phyloP scores from a whole-genome alignment of 2,329 filamentous ascomycete genomes.

The Colletotrichum paranaense region DNA sequence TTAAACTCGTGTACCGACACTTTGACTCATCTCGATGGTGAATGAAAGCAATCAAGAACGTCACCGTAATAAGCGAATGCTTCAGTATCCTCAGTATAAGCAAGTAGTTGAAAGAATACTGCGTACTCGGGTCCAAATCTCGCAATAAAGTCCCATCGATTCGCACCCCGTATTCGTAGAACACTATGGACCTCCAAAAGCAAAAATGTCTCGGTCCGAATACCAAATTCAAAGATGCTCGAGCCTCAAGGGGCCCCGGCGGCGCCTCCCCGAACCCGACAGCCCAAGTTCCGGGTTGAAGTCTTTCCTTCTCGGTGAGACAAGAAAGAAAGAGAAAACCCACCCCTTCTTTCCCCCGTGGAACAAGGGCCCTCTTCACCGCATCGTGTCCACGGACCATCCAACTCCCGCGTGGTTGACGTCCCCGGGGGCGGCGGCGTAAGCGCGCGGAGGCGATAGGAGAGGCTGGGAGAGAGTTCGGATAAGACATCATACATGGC shows the following conservation, averaged over 20 bases:
- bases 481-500: not conserved
- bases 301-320: conserved; percentile 7
- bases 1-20: not conserved
- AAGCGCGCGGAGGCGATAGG: not conserved
- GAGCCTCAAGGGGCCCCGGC: not conserved
- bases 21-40: not conserved
- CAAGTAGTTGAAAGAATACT: not conserved
- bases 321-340: not conserved
- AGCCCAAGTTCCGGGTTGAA: not conserved
- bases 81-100: not conserved
- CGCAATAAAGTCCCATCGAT: not conserved
- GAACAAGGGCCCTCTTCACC: not conserved
- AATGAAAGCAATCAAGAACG: not conserved
- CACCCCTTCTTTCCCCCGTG: not conserved
- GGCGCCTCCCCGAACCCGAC: not conserved
- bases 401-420: not conserved
- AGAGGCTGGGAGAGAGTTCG: not conserved
- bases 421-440: not conserved
- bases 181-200: no score
- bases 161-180: not conserved
- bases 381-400: conserved; percentile 15
- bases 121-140: not conserved
- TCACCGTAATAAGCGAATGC: not conserved
- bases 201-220: not conserved
- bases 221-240: not conserved